These are phyloP conservation scores for Kwoniella dendrophila DNA, from an alignment of 768 basidiomycete genomes.

Conservation along the genomic window DNA sequence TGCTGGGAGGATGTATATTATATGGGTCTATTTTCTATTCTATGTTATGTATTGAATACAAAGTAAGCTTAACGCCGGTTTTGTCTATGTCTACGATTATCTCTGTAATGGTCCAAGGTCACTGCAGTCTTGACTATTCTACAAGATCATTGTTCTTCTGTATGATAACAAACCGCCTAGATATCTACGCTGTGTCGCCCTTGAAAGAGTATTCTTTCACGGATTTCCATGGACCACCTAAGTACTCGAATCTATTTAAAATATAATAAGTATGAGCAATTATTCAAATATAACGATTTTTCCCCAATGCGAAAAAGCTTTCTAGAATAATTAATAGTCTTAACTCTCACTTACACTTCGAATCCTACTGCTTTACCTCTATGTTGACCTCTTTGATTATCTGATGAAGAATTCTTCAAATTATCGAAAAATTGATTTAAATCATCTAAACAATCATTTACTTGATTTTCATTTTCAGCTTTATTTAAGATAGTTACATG, in stretches of 20 bases:
- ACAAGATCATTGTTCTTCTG: no score
- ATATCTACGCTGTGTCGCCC: no score
- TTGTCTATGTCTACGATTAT: no score
- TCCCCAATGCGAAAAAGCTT: no score
- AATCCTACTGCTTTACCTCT: slow-evolving; percentile 40
- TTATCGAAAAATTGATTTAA: slow-evolving; percentile 34
- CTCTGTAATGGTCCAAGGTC: no score
- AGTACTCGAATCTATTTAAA: slow-evolving; percentile 41
- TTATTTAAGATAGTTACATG: slow-evolving; percentile 50
- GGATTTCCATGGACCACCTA: slow-evolving; percentile 44
- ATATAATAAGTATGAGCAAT: neutral
- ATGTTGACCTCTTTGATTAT: slow-evolving; percentile 31
- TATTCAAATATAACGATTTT: neutral
- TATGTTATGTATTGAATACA: neutral
- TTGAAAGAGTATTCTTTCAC: slow-evolving; percentile 38
- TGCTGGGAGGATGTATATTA: neutral
- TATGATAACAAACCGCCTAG: no score
- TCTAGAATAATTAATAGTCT: no score
- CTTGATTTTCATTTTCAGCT: slow-evolving; percentile 38
- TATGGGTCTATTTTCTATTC: neutral
- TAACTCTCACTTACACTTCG: slow-evolving; percentile 37
- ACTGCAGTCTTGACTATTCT: no score
- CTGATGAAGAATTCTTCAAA: slow-evolving; percentile 34
- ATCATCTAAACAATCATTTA: slow-evolving; percentile 41
- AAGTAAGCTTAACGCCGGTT: no score